These are phyloP conservation scores for Luvunga scandens DNA, from an alignment of 345 rosid genomes.

Conservation along the genomic window DNA sequence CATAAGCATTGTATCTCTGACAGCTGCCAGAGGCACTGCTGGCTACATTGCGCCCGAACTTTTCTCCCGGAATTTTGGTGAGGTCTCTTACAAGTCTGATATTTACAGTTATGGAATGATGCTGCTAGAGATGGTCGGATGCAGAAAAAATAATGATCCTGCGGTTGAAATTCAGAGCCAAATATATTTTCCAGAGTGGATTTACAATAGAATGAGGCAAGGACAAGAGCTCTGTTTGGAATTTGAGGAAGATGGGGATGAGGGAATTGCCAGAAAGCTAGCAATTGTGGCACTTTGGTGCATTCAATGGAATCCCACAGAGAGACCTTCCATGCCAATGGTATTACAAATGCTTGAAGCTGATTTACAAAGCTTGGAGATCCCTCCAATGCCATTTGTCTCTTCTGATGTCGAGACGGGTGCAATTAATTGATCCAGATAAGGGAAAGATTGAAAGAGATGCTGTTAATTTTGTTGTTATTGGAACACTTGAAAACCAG, in stretches of 20 bases:
- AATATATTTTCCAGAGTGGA: background rate
- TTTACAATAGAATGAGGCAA: background rate
- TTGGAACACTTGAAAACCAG: too few relatives aligned
- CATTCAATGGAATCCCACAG: background rate
- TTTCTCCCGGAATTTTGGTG: background rate
- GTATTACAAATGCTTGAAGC: conserved; percentile 18
- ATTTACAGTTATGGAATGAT: background rate
- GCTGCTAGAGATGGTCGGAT: background rate
- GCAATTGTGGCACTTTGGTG: conserved; percentile 4
- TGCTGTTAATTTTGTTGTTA: too few relatives aligned
- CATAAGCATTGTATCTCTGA: background rate
- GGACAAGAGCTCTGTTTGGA: background rate
- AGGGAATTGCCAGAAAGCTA: conserved; percentile 8
- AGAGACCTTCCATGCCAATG: conserved; percentile 12
- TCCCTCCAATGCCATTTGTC: conserved; percentile 10
- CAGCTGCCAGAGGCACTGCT: background rate
- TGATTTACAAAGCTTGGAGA: background rate
- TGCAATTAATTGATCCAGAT: background rate
- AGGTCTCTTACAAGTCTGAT: background rate
- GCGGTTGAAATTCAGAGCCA: background rate
- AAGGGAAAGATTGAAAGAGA: background rate
- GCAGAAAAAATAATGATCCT: background rate
- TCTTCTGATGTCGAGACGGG: background rate
- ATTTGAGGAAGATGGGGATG: background rate
- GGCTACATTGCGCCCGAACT: background rate